phyloP scores from a whole-genome alignment of 345 rosid genomes.

The Eucalyptus marginata region DNA sequence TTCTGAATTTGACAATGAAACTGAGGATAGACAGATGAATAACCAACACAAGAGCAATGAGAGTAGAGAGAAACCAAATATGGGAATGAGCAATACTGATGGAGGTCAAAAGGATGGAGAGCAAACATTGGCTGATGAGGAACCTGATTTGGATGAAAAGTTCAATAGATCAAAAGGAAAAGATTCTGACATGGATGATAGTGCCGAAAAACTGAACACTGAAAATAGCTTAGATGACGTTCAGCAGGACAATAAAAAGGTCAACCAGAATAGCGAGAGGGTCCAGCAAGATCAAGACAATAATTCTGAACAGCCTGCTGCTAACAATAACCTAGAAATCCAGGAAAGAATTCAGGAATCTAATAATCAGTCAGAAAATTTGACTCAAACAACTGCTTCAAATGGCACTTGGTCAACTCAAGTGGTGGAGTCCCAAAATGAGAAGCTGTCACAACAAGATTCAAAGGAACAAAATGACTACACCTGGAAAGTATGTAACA shows the following conservation, averaged over 20 bases:
- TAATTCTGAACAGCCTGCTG: slow-evolving; percentile 5
- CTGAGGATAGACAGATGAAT: slow-evolving; percentile 1
- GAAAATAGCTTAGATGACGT: slow-evolving; percentile 4
- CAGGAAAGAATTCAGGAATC: slow-evolving; percentile 28
- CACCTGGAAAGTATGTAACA: slow-evolving; percentile 76
- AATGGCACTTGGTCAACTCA: slow-evolving; percentile 76
- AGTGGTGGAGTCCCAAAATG: slow-evolving; percentile 72
- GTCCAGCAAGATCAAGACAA: background rate
- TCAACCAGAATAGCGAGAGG: background rate
- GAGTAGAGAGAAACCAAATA: slow-evolving; percentile 10
- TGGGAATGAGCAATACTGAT: slow-evolving; percentile 3
- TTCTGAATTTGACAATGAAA: background rate
- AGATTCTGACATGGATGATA: slow-evolving; percentile 9
- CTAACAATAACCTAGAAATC: slow-evolving; percentile 21
- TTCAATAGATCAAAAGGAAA: slow-evolving; percentile 12
- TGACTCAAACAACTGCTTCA: slow-evolving; percentile 48
- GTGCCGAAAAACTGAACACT: slow-evolving; percentile 11
- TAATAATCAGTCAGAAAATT: slow-evolving; percentile 49
- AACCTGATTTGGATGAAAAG: slow-evolving; percentile 11
- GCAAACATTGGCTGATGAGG: slow-evolving; percentile 12
- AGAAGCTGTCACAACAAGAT: slow-evolving; percentile 53
- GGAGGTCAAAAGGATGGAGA: slow-evolving; percentile 6
- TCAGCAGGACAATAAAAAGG: background rate
- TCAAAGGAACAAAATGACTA: slow-evolving; percentile 18
- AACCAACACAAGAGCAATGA: background rate